Percentiles rank a stretch among this genome's conserved stretches.
Conservation (phyloP, 495 filamentous ascomycete species). For the Corynascus novoguineensis region DNA sequence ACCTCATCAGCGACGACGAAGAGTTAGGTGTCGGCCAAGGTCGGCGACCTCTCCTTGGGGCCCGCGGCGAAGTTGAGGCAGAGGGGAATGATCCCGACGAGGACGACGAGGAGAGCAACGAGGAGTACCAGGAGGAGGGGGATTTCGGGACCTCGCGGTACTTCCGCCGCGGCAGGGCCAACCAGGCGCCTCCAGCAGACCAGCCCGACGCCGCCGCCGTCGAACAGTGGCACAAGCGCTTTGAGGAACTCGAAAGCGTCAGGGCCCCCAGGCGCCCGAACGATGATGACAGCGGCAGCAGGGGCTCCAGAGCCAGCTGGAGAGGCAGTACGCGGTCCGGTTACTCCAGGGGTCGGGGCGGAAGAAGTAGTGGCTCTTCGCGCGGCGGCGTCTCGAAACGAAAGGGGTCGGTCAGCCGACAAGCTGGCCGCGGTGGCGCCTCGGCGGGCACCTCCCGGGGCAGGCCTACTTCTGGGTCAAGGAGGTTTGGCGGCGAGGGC, state of each 20-base stretch:
- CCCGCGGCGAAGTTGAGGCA: slow-evolving; percentile 33
- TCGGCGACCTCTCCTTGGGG: slow-evolving; percentile 36
- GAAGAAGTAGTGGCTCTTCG: slow-evolving; percentile 15
- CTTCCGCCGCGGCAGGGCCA: slow-evolving; percentile 4
- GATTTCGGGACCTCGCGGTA: slow-evolving; percentile 15
- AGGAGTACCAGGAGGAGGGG: slow-evolving; percentile 21
- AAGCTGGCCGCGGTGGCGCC: slow-evolving; percentile 3
- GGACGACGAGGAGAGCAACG: slow-evolving; percentile 19
- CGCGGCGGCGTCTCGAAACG: slow-evolving; percentile 29
- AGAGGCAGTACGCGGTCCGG: slow-evolving; percentile 14
- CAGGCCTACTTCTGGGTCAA: background rate
- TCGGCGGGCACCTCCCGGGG: background rate
- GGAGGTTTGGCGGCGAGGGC: slow-evolving; percentile 13
- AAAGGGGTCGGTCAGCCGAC: slow-evolving; percentile 8
- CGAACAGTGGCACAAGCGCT: slow-evolving; percentile 17
- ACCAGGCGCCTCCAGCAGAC: background rate
- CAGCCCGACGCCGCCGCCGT: slow-evolving; percentile 16
- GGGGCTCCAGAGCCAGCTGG: slow-evolving; percentile 9
- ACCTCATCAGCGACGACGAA: slow-evolving; percentile 61
- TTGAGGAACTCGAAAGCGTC: slow-evolving; percentile 4
- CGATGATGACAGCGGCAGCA: background rate
- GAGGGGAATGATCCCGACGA: slow-evolving; percentile 31
- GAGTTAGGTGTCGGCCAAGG: slow-evolving; percentile 38
- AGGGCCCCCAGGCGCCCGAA: background rate
- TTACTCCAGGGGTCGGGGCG: slow-evolving; percentile 20